A percentile compares a stretch with the other conserved stretches of the same genome.
Conservation (phyloP, 352 stramenopile species). For the Phytophthora syringae region DNA sequence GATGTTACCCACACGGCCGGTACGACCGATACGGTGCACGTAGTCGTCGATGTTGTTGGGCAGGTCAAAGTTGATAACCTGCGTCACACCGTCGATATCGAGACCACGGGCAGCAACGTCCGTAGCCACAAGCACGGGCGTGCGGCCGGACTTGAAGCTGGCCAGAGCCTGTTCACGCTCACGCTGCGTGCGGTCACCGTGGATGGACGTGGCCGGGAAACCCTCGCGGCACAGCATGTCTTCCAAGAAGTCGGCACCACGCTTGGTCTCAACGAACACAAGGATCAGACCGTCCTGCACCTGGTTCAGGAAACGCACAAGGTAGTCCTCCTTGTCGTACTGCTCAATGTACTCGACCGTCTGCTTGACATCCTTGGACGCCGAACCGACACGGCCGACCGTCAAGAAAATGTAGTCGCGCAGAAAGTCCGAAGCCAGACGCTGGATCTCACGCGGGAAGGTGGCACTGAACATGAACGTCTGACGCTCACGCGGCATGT, state of each 20-base stretch:
- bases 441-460: constrained; percentile 98
- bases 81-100: constrained; percentile 98
- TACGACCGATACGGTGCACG: constrained; percentile 99
- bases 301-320: constrained; percentile 96
- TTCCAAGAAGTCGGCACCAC: constrained; percentile 96
- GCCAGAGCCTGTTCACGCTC: constrained; percentile 94
- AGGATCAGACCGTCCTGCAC: constrained; percentile 93
- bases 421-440: constrained; percentile 97
- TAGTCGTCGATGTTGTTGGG: constrained; percentile 99
- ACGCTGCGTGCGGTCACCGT: constrained; percentile 97
- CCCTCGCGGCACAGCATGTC: constrained; percentile 93
- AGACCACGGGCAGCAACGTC: constrained; percentile 98
- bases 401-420: constrained; percentile 99
- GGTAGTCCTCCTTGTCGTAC: constrained; percentile 96
- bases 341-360: constrained; percentile 97
- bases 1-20: constrained; percentile 98
- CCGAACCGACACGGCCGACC: constrained; percentile 97
- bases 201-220: constrained; percentile 95
- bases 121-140: constrained; percentile 97
- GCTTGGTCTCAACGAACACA: constrained; percentile 99
- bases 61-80: constrained; percentile 98
- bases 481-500: constrained; percentile 97
- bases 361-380: constrained; percentile 98
- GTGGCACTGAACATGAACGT: constrained; percentile 99
- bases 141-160: constrained; percentile 92